These are phyloP conservation scores for Tolypocladium tropicale DNA, from an alignment of 2,329 filamentous ascomycete species.

Conservation along the genomic window DNA sequence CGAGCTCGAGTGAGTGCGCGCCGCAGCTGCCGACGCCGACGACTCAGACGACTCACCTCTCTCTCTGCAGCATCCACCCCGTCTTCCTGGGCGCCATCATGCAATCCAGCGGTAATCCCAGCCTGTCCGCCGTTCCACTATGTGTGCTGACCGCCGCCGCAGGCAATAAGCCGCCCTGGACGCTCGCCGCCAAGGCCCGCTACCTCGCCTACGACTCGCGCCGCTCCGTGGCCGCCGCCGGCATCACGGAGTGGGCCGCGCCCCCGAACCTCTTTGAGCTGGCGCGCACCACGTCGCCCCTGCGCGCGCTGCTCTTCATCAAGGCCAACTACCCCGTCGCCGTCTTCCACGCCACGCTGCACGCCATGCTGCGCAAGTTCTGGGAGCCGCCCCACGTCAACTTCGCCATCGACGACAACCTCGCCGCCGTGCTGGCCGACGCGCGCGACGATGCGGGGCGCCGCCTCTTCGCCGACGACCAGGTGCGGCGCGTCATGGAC, in stretches of 20 bases:
- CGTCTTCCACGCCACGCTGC: constrained; percentile 42
- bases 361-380: constrained; percentile 47
- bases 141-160: too few species aligned
- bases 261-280: constrained; percentile 34
- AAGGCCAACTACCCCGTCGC: constrained; percentile 42
- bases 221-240: constrained; percentile 27
- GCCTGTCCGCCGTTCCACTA: too few species aligned
- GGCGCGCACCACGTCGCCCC: constrained; percentile 40
- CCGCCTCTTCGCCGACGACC: constrained; percentile 34
- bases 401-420: constrained; percentile 46
- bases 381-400: constrained; percentile 51
- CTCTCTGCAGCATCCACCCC: constrained; percentile 55
- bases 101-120: constrained; percentile 38
- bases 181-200: constrained; percentile 53
- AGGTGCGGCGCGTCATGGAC: constrained; percentile 46
- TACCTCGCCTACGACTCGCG: constrained; percentile 37
- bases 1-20: constrained; percentile 49
- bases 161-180: constrained; percentile 71
- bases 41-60: background rate
- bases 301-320: constrained; percentile 57
- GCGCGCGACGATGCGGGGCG: constrained; percentile 5
- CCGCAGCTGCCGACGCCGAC: background rate
- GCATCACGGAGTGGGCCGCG: constrained; percentile 22
- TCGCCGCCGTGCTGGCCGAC: constrained; percentile 28
- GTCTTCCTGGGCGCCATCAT: constrained; percentile 63